Base-by-base conservation (phyloP, 225 moss, liverwort and hornwort species). In the Takakia lepidozioides region DNA sequence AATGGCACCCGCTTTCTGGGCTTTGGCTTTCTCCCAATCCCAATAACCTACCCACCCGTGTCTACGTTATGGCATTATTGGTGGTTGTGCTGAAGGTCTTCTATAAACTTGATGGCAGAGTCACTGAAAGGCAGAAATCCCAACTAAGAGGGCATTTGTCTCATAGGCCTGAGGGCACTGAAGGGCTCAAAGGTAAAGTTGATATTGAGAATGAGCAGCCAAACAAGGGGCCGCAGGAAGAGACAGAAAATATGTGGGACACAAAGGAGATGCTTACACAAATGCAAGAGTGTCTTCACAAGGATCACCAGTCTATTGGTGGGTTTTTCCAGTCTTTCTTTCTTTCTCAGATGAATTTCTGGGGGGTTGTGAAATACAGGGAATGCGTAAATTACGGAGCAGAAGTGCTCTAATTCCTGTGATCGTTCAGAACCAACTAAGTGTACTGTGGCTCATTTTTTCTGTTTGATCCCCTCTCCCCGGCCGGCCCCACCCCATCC, bases 61-160 rank as follows among this genome's bases (percentile, higher is more conserved):
- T 83, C 4, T 91, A 85, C 25, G 85, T 87, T 16, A 85, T 98
- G 87, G 87, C 98, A 38, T 78, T 87, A 75, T 28, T 98, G 44
- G 52, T 85, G 8, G 75, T 87, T 46, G 58, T 78, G 16, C 63
- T 98, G 48, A 98, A 91, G 78, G 27, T 83, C 27, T 58, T 98
- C 10, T 98, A 83, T 52, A 87, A 77, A 53, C 65, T 98, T 51
- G 83, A 91, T 66, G 87, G 87, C 25, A 64, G 73, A 44, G 19
- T 40, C 37, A 58, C 39, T 23, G 25, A 46, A 21, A 37, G 2
- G 29, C 44, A 38, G 36, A 41, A 43, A 29, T 15, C 2, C 2
- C 37, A 10, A 16, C 30, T 19, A 18, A 5, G 22, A 43, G n/a
- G n/a, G n/a, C n/a, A n/a, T n/a, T n/a, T 11, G 40, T 39, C 11